These are phyloP conservation scores for Pelargonium myrrhifolium DNA, from an alignment of 441 rosid genomes.

Conservation along the genomic window DNA sequence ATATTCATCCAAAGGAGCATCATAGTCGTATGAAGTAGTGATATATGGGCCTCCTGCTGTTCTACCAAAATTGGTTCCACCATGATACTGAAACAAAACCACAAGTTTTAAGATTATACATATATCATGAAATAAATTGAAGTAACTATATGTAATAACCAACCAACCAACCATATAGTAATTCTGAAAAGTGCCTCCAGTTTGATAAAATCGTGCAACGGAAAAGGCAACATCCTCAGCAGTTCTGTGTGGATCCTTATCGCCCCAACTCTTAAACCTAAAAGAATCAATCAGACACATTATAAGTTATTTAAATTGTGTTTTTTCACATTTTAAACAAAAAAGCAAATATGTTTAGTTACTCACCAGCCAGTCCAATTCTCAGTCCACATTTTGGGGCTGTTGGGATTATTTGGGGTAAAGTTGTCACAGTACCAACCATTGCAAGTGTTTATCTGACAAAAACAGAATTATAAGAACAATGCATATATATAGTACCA, in stretches of 20 bases:
- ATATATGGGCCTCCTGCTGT: constrained; percentile 18
- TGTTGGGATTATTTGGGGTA: constrained; percentile 28
- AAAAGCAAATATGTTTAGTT: background rate
- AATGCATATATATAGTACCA: too few relatives aligned
- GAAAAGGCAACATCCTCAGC: constrained; percentile 48
- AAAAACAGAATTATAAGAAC: background rate
- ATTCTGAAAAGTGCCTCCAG: constrained; percentile 28
- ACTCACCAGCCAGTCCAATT: constrained; percentile 48
- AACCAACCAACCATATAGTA: constrained; percentile 36
- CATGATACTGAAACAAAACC: constrained; percentile 15
- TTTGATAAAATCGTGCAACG: constrained; percentile 30
- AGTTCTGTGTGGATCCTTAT: constrained; percentile 38
- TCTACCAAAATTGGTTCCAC: constrained; percentile 18
- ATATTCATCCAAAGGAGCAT: constrained; percentile 14
- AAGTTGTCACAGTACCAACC: constrained; percentile 39
- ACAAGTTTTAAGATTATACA: background rate
- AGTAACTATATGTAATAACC: background rate
- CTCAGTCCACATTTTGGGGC: constrained; percentile 47
- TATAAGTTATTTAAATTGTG: background rate
- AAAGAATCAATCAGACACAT: background rate
- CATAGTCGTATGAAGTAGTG: constrained; percentile 1
- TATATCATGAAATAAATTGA: background rate
- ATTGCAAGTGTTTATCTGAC: constrained; percentile 38
- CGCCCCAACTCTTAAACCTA: constrained; percentile 46
- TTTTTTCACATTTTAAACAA: background rate